These are phyloP conservation scores for Vitis cinerea DNA, from an alignment of 164 flowering plant genomes.

Conservation along the genomic window DNA sequence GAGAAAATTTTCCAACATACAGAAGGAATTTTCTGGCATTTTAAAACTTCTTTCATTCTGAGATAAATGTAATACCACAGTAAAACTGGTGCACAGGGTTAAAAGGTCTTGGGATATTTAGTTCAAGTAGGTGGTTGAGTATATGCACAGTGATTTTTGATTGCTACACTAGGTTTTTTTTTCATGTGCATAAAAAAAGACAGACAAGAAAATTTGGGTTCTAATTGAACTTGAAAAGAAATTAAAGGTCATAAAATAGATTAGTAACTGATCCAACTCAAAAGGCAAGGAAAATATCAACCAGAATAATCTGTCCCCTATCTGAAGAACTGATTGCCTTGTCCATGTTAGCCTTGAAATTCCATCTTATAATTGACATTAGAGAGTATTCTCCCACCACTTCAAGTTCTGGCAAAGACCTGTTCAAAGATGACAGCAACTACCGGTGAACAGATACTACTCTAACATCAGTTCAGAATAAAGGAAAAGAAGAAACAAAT, in stretches of 20 bases:
- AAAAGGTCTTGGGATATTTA: neutral
- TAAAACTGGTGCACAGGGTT: neutral
- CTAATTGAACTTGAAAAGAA: neutral
- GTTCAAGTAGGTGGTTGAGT: neutral
- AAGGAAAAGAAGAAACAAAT: neutral
- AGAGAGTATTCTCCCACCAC: conserved; percentile 58
- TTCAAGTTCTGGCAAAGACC: conserved; percentile 76
- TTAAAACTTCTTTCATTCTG: too few species aligned
- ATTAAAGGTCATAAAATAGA: conserved; percentile 3
- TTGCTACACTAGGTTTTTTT: neutral
- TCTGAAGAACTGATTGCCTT: conserved; percentile 52
- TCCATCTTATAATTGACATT: conserved; percentile 76
- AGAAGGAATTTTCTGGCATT: too few species aligned
- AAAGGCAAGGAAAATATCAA: conserved; percentile 25
- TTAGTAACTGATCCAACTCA: neutral
- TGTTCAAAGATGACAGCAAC: conserved; percentile 23
- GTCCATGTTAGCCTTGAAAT: conserved; percentile 66
- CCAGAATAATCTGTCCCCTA: conserved; percentile 63
- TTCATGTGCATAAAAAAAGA: neutral
- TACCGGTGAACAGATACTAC: neutral
- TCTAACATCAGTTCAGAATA: neutral
- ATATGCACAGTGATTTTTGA: neutral
- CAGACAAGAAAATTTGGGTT: neutral
- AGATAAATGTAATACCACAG: neutral
- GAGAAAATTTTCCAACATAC: too few species aligned